phyloP scores from a whole-genome alignment of 306 rosid genomes.

The Cicer judaicum region DNA sequence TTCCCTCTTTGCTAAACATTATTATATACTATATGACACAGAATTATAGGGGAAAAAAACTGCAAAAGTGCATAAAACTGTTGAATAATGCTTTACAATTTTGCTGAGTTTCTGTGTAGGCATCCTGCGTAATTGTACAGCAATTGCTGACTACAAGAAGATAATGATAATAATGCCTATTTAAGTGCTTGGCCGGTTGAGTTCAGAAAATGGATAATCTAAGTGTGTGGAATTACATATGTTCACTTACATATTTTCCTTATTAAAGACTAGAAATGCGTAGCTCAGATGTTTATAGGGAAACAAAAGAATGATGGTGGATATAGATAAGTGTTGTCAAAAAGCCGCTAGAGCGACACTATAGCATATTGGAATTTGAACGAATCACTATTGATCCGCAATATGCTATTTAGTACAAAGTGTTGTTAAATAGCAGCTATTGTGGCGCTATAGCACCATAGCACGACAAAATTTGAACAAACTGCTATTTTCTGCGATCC shows the following conservation, averaged over 20 bases:
- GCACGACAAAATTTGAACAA: too few relatives aligned
- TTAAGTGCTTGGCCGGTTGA: background rate
- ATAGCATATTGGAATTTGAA: too few relatives aligned
- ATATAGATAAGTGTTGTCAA: background rate
- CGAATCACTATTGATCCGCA: too few relatives aligned
- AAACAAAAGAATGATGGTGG: slow-evolving; percentile 24
- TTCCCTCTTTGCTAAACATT: slow-evolving; percentile 19
- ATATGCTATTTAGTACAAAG: too few relatives aligned
- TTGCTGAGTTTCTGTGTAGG: background rate
- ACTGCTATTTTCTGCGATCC: too few relatives aligned
- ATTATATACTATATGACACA: background rate
- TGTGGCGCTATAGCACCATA: too few relatives aligned
- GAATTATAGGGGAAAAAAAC: background rate
- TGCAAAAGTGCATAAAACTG: background rate
- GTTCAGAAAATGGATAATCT: background rate
- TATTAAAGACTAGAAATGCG: background rate
- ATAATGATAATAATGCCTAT: slow-evolving; percentile 9
- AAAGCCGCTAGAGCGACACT: too few relatives aligned
- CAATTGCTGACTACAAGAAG: background rate
- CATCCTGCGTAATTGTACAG: slow-evolving; percentile 22
- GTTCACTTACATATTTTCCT: background rate
- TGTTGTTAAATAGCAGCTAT: too few relatives aligned
- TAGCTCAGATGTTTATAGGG: slow-evolving; percentile 6
- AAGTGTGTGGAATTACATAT: background rate
- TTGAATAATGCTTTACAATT: background rate